Percentiles rank a stretch among this genome's conserved stretches.
Conservation (phyloP, 2,329 filamentous ascomycete genomes). For the Tolypocladium pustulatum region DNA sequence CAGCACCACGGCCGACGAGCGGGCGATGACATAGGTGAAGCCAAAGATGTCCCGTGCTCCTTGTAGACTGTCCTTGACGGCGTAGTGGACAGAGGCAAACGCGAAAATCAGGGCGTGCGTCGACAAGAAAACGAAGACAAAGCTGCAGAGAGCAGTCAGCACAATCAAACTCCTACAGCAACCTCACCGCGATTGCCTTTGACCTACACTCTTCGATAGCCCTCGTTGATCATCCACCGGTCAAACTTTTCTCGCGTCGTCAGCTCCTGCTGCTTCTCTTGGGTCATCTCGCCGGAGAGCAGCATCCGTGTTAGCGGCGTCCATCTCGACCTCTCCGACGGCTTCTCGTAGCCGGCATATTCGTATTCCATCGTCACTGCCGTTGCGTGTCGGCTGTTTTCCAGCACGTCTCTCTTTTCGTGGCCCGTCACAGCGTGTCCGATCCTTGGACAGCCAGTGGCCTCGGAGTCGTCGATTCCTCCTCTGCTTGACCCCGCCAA, state of each 20-base stretch:
- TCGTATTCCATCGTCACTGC: conserved; percentile 16
- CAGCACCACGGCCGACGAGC: conserved; percentile 64
- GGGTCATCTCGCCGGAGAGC: conserved; percentile 72
- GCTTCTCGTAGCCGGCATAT: conserved; percentile 19
- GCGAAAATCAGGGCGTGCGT: conserved; percentile 68
- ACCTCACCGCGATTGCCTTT: too few relatives aligned
- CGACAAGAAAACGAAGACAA: conserved; percentile 65
- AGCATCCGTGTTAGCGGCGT: conserved; percentile 74
- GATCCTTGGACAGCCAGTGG: background rate
- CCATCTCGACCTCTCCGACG: conserved; percentile 67
- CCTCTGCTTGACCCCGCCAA: background rate
- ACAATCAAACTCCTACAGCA: background rate
- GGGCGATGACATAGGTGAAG: conserved; percentile 65
- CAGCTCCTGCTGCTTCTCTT: conserved; percentile 59
- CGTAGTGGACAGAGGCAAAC: conserved; percentile 72
- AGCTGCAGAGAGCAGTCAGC: conserved; percentile 32
- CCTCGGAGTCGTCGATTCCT: background rate
- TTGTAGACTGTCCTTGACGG: conserved; percentile 64
- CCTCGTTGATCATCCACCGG: conserved; percentile 84
- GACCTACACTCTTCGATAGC: conserved; percentile 67
- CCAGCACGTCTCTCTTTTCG: background rate
- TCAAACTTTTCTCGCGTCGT: conserved; percentile 64
- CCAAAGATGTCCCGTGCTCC: conserved; percentile 59
- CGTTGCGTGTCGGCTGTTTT: background rate
- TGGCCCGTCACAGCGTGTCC: background rate